Conservation (phyloP, 805 yeast genomes). For the Kodamaea nitidulidarum region DNA sequence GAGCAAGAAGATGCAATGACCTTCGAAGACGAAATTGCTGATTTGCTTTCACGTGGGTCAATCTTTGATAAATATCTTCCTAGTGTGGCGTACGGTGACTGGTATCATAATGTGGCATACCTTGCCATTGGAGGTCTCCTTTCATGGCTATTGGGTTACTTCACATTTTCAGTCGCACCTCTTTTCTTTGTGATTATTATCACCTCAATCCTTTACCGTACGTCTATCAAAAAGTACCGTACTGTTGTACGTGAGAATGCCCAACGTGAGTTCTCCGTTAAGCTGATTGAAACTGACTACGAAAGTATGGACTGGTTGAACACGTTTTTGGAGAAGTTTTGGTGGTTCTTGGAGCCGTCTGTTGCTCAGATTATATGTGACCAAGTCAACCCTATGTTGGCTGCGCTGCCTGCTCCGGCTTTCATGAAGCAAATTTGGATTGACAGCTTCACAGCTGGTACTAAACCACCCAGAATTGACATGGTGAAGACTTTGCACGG, state of each 20-base stretch:
- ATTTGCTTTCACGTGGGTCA: conserved; percentile 66
- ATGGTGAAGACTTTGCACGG: conserved; percentile 83
- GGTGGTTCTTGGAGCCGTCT: conserved; percentile 89
- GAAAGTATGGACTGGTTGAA: conserved; percentile 97
- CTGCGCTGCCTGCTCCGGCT: conserved; percentile 74
- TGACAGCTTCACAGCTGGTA: conserved; percentile 85
- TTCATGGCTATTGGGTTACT: conserved; percentile 77
- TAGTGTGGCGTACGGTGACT: conserved; percentile 79
- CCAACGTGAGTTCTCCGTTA: conserved; percentile 79
- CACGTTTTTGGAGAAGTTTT: conserved; percentile 81
- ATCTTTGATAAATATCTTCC: conserved; percentile 73
- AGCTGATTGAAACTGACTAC: conserved; percentile 78
- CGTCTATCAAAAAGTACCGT: conserved; percentile 79
- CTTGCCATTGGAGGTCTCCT: conserved; percentile 62
- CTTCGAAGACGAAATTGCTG: conserved; percentile 67
- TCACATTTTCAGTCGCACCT: conserved; percentile 74
- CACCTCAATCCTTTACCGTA: conserved; percentile 70
- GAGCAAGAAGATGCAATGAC: conserved; percentile 62
- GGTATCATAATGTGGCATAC: conserved; percentile 88
- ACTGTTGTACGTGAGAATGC: conserved; percentile 70
- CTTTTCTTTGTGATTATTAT: conserved; percentile 65
- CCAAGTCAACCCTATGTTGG: conserved; percentile 78
- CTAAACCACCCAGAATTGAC: conserved; percentile 93
- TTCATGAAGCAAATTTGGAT: conserved; percentile 82
- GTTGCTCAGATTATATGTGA: conserved; percentile 81